Evolutionary conservation across 164 flowering plant species (phyloP).

Genomic region (Kingdonia uniflora): DNA sequence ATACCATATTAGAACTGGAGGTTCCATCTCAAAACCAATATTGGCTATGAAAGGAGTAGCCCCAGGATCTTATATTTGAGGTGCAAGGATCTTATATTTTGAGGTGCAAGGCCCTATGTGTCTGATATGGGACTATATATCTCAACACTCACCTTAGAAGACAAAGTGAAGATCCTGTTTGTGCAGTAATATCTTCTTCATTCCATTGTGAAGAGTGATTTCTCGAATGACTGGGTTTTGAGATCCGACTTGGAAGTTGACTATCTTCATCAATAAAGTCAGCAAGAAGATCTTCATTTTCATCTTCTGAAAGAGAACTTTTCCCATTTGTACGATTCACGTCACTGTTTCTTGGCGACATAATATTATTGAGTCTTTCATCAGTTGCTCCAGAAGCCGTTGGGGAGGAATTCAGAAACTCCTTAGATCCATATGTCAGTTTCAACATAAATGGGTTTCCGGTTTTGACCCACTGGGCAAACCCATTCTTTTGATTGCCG

Average conservation of each 20-base stretch:
- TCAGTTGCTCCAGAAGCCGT: constrained; percentile 20
- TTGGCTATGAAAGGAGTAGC: no score
- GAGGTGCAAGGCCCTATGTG: no score
- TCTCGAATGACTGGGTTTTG: constrained; percentile 37
- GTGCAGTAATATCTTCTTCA: constrained; percentile 51
- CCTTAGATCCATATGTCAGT: constrained; percentile 30
- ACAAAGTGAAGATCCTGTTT: constrained; percentile 91
- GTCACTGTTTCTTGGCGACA: constrained; percentile 27
- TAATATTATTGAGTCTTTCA: constrained; percentile 16
- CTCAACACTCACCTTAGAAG: constrained; percentile 65
- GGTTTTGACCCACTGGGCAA: constrained; percentile 52
- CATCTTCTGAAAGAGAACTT: constrained; percentile 56
- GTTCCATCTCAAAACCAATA: no score
- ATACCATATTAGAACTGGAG: no score
- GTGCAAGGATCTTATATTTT: no score
- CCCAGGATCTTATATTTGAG: no score
- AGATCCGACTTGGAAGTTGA: constrained; percentile 93
- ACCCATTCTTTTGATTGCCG: constrained; percentile 42
- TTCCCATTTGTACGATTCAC: constrained; percentile 34
- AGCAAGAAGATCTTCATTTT: constrained; percentile 95
- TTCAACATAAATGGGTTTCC: constrained; percentile 71
- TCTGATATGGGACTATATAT: no score
- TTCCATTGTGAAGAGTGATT: constrained; percentile 35
- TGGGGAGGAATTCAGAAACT: constrained; percentile 17
- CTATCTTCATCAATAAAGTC: constrained; percentile 99